Conservation (phyloP, 2,329 filamentous ascomycete species). For the Chaetothyriales sp. region DNA sequence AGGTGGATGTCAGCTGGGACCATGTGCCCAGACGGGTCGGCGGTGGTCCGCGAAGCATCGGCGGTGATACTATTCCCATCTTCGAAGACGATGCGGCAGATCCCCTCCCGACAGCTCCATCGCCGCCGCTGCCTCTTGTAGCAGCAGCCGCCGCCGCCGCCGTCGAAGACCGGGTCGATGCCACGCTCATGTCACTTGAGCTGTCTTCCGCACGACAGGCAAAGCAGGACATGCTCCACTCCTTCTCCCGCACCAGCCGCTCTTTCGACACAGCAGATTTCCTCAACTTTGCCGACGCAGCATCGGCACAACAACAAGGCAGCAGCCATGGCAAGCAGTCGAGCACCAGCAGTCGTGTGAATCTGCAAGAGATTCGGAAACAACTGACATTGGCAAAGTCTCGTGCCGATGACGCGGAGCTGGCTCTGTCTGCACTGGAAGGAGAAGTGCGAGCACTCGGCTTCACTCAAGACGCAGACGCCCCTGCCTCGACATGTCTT, state of each 20-base stretch:
- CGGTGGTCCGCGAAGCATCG: constrained; percentile 3
- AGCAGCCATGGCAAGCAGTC: background rate
- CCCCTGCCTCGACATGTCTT: constrained; percentile 20
- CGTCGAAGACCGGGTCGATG: constrained; percentile 16
- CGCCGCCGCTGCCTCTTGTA: background rate
- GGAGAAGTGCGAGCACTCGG: constrained; percentile 26
- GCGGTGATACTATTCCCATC: constrained; percentile 14
- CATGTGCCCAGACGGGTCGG: constrained; percentile 1
- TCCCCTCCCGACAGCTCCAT: constrained; percentile 14
- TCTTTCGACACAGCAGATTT: constrained; percentile 14
- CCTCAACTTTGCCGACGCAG: constrained; percentile 17
- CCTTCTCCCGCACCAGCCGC: constrained; percentile 21
- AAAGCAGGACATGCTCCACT: constrained; percentile 26
- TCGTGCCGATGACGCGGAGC: constrained; percentile 25
- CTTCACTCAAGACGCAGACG: constrained; percentile 22
- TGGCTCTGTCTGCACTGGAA: constrained; percentile 23
- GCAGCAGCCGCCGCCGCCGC: too few species aligned
- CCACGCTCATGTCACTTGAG: constrained; percentile 22
- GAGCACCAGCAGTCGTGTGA: background rate
- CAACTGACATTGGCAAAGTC: constrained; percentile 23
- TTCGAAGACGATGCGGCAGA: constrained; percentile 13
- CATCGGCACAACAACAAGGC: background rate
- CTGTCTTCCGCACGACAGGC: constrained; percentile 26
- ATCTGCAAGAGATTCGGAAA: constrained; percentile 3
- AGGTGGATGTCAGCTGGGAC: constrained; percentile 1